These are phyloP conservation scores for Hirsutella minnesotensis DNA, from an alignment of 2,329 filamentous ascomycete genomes.

Conservation along the genomic window DNA sequence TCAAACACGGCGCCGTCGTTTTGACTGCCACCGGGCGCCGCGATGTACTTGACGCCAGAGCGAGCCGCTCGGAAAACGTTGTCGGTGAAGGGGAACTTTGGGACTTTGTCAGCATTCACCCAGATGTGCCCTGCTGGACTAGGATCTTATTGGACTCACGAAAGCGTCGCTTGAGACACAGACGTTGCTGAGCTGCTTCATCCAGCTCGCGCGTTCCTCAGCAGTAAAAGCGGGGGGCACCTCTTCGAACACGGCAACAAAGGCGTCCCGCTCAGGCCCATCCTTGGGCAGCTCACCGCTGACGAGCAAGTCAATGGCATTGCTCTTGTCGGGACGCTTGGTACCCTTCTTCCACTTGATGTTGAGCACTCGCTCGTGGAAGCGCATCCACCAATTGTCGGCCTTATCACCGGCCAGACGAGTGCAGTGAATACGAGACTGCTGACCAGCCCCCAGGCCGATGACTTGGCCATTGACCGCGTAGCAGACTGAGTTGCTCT, in stretches of 20 bases:
- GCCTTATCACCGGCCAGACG: conserved; percentile 95
- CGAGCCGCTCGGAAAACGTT: conserved; percentile 87
- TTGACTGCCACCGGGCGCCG: conserved; percentile 81
- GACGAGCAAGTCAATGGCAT: conserved; percentile 91
- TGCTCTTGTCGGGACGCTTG: conserved; percentile 95
- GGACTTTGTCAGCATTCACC: neutral
- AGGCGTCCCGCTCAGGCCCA: conserved; percentile 74
- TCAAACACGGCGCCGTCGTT: conserved; percentile 74
- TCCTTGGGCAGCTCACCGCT: conserved; percentile 77
- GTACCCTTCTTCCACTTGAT: conserved; percentile 97
- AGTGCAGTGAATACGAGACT: conserved; percentile 97
- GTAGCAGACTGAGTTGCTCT: conserved; percentile 98
- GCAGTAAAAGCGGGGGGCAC: conserved; percentile 72
- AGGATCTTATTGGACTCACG: conserved; percentile 41
- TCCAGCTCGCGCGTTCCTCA: conserved; percentile 79
- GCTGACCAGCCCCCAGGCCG: conserved; percentile 89
- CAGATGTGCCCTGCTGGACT: neutral
- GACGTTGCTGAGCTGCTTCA: conserved; percentile 68
- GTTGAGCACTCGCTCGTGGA: conserved; percentile 76
- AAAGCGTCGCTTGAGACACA: conserved; percentile 92
- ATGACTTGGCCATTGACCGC: conserved; percentile 87
- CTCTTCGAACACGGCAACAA: conserved; percentile 82
- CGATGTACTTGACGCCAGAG: conserved; percentile 91
- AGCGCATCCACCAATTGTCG: conserved; percentile 99
- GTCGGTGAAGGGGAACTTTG: conserved; percentile 91